phyloP scores from a whole-genome alignment of 75 land plant genomes.

The Chamaecyparis obtusa region DNA sequence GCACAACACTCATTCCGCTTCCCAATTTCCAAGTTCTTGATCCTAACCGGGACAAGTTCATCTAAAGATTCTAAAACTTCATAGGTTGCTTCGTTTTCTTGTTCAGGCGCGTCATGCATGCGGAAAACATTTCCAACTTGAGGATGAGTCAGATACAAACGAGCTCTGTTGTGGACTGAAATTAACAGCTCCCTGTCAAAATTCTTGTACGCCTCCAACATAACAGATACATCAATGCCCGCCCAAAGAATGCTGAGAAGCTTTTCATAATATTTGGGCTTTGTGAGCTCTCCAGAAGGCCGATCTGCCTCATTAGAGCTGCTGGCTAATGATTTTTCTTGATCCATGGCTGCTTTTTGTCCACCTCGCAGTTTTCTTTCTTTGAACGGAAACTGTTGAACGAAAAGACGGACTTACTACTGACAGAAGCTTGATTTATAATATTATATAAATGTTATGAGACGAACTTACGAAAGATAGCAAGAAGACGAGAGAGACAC shows the following conservation, averaged over 20 bases:
- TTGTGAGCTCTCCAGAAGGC: no score
- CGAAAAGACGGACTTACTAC: no score
- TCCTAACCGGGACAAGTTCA: neutral
- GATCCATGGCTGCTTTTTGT: no score
- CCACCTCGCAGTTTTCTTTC: no score
- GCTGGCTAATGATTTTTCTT: no score
- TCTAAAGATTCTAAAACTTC: neutral
- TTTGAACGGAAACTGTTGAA: no score
- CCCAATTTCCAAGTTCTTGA: neutral
- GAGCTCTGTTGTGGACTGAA: neutral
- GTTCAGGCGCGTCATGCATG: neutral
- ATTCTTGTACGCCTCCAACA: neutral
- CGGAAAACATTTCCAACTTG: neutral
- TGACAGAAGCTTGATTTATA: no score
- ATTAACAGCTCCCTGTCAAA: neutral
- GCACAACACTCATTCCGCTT: neutral
- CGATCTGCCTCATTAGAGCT: no score
- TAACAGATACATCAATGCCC: neutral
- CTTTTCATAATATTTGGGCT: neutral
- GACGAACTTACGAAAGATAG: no score
- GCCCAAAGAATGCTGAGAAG: neutral
- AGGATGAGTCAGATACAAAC: neutral
- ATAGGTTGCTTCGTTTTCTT: neutral
- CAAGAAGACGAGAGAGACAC: no score
- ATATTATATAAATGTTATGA: no score